Base-by-base conservation (phyloP, 148 eudicot species). In the Diospyros kaki region DNA sequence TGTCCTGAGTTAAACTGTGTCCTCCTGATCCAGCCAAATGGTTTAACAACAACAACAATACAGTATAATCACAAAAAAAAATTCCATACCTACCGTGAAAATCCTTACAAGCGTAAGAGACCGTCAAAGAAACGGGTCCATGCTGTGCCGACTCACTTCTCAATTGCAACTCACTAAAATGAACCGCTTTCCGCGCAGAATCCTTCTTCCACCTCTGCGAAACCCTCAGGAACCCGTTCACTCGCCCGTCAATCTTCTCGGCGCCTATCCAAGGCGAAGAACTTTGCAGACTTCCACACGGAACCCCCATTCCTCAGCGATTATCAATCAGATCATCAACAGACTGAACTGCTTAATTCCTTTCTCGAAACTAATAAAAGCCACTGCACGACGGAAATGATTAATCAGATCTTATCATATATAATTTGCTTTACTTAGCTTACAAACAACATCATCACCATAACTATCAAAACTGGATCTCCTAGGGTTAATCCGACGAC, bases 101-200 rank as follows among this genome's bases (percentile, higher is more conserved):
- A 42, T 56, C 73, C 51, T 71, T 56, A 12, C 74, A 71, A 42
- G 74, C 52, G 38, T 56, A 48, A 55, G 64, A 71, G 43, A 58
- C 74, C 14, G 74, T 56, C 64, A 43, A 56, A 14, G 64, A 71
- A 56, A 71, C 52, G 14, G 51, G 51, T 42, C 52, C 40, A 8
- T 4, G 64, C 61, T 14, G 64, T 42, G 53, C 17, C 51, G 15
- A 56, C 64, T 71, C 53, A 9, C 1, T n/a, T 58, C 74, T 43
- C 74, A 62, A 8, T 14, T n/a, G 51, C 12, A 71, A 71, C 41
- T 71, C 64, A 15, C 14, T 42, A 44, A 14, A 38, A 40, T 69
- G 17, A 15, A 44, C 13, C 46, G 45, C 28, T 66, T 45, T 66
- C 48, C 48, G 41, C 58, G 43, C 9, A 1, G 4, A 52, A 68